Evolutionary conservation across 1,139 yeast genomes (phyloP).

Genomic region (Kazachstania sp.): DNA sequence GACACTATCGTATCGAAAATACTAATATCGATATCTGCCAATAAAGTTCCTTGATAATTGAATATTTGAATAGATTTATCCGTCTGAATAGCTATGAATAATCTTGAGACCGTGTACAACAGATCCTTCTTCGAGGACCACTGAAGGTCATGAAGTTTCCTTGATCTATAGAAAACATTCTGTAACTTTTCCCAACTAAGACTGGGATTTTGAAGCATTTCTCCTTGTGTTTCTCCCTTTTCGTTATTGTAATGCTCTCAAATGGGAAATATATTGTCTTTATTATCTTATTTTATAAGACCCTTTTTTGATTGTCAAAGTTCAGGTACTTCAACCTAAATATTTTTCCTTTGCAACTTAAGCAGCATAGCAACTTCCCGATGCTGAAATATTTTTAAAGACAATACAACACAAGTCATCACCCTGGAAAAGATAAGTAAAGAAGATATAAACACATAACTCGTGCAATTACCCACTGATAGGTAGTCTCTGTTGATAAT

Average conservation of each 20-base stretch:
- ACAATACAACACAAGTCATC: too few species aligned
- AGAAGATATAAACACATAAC: too few species aligned
- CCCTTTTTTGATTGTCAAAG: too few species aligned
- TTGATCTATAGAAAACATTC: slow-evolving; percentile 50
- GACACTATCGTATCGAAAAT: slow-evolving; percentile 1
- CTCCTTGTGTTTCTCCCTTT: neutral
- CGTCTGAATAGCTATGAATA: slow-evolving; percentile 17
- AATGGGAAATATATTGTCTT: neutral
- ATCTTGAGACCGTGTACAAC: slow-evolving; percentile 15
- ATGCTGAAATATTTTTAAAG: too few species aligned
- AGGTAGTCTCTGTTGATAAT: too few species aligned
- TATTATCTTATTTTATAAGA: neutral
- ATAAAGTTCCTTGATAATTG: slow-evolving; percentile 17
- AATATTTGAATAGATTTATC: slow-evolving; percentile 17
- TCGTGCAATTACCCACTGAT: too few species aligned
- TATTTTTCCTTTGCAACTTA: too few species aligned
- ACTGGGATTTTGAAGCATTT: slow-evolving; percentile 35
- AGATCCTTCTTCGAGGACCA: slow-evolving; percentile 14
- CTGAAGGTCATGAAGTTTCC: slow-evolving; percentile 23
- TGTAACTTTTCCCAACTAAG: slow-evolving; percentile 55
- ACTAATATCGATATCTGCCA: slow-evolving; percentile 36
- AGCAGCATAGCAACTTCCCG: too few species aligned
- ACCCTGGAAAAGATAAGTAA: too few species aligned
- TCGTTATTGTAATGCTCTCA: neutral
- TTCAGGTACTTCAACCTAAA: too few species aligned